Evolutionary conservation across 768 basidiomycete species (phyloP), one percentile per base, ranked within the genome.

Genomic region (Rhodotorula graminis): DNA sequence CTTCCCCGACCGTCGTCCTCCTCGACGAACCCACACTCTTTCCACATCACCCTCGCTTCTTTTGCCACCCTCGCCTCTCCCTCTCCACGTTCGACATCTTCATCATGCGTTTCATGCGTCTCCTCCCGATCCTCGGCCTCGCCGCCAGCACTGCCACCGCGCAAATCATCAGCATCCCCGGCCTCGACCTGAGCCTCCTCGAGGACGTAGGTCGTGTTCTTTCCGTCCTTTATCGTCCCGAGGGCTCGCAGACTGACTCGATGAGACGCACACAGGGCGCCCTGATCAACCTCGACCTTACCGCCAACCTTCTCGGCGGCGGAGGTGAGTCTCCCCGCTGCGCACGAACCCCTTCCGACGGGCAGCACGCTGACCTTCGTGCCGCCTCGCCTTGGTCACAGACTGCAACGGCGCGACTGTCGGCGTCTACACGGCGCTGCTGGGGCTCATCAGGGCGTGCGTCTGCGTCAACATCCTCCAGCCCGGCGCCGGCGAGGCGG

Each of bases 391-490:
- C 37, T 9, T 37, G 5, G 5, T 4, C 9, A 25, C 23, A 50
- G 58, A 11, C 27, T 72, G 71, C 63, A 46, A 67, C 1, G 33
- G 6, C 46, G 50, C 57, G 14, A 72, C 60, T 46, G 52, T 72
- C 46, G 71, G 55, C 2, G 60, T 65, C 21, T 25, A 18, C 21
- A 46, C 64, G 1, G n/a, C 37, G 0, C 29, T 68, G 11, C 52
- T 72, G 11, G 63, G 64, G 18, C 33, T 72, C 7, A 59, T 69
- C 44, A 25, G 37, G 2, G 37, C 61, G 8, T 72, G 71, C 47
- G 71, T 44, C 12, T 72, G 71, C 57, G 67, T 68, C 14, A 68
- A 64, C 46, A n/a, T 72, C 44, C 67, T 68, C 11, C 53, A 64
- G 40, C 62, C 27, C 21, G 71, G 50, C 64, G 14, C 52, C n/a